A percentile compares a stretch with the other conserved stretches of the same genome.
These are phyloP conservation scores for Dysphania ambrosioides DNA, from an alignment of 148 eudicot genomes.

Conservation along the genomic window DNA sequence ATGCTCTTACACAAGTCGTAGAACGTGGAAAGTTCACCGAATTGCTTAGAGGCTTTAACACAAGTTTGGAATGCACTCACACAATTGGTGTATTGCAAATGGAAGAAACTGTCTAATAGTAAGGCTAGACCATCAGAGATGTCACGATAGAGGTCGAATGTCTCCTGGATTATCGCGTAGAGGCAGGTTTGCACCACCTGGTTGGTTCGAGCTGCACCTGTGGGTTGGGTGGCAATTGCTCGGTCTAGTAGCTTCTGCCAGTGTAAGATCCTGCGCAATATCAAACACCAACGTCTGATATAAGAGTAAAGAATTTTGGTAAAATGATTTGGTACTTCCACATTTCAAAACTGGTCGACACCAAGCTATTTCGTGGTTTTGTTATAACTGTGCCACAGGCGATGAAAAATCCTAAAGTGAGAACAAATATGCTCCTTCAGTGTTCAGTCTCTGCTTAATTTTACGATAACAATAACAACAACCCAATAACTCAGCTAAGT, in stretches of 20 bases:
- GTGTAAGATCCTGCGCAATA: slow-evolving; percentile 38
- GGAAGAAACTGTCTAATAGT: slow-evolving; percentile 72
- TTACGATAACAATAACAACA: no score
- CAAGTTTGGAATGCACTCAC: slow-evolving; percentile 60
- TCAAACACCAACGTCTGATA: not conserved
- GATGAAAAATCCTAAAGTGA: not conserved
- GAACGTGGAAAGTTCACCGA: slow-evolving; percentile 55
- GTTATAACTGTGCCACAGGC: not conserved
- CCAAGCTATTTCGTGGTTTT: not conserved
- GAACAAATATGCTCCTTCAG: not conserved
- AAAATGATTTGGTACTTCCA: not conserved
- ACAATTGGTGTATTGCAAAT: slow-evolving; percentile 57
- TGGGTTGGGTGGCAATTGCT: slow-evolving; percentile 74
- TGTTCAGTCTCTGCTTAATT: not conserved
- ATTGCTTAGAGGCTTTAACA: slow-evolving; percentile 63
- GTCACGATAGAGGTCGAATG: slow-evolving; percentile 67
- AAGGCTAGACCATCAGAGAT: slow-evolving; percentile 63
- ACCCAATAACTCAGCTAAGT: no score
- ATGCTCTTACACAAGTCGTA: slow-evolving; percentile 50
- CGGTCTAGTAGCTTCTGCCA: slow-evolving; percentile 83
- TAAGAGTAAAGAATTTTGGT: not conserved
- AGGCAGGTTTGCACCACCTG: slow-evolving; percentile 49
- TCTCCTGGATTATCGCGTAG: slow-evolving; percentile 75
- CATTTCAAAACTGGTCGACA: not conserved
- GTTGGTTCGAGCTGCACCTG: slow-evolving; percentile 61